Percentiles rank a stretch among this genome's conserved stretches.
These are phyloP conservation scores for Komagataella pseudopastoris DNA, from an alignment of 805 yeast species.

Conservation along the genomic window DNA sequence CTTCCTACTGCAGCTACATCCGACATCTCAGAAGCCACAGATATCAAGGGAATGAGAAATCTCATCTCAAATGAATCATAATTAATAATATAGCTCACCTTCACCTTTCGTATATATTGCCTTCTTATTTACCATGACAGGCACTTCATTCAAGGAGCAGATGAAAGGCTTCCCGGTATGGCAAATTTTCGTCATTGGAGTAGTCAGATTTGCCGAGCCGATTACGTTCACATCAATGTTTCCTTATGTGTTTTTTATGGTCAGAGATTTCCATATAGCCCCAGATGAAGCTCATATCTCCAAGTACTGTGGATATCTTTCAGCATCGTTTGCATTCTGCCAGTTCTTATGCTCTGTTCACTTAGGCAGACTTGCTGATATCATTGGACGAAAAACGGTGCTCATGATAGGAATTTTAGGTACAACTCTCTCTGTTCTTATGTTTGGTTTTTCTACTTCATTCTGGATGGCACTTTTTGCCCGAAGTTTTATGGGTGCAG, in stretches of 20 bases:
- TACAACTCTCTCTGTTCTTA: conserved; percentile 29
- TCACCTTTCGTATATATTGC: background rate
- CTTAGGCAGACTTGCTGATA: conserved; percentile 48
- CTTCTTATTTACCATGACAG: background rate
- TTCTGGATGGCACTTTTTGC: conserved; percentile 40
- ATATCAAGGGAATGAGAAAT: background rate
- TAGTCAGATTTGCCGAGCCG: conserved; percentile 47
- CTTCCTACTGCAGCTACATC: background rate
- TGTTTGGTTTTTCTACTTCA: conserved; percentile 40
- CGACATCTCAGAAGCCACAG: background rate
- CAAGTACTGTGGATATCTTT: conserved; percentile 46
- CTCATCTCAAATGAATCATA: background rate
- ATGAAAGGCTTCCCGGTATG: conserved; percentile 42
- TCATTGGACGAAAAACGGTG: conserved; percentile 42
- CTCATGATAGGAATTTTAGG: conserved; percentile 39
- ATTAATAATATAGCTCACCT: too few species aligned
- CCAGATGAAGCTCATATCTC: conserved; percentile 39
- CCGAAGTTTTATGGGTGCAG: conserved; percentile 37
- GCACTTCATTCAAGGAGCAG: conserved; percentile 28
- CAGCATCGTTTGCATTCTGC: conserved; percentile 48
- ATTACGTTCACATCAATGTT: conserved; percentile 50
- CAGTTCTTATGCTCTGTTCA: conserved; percentile 44
- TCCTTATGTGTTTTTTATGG: conserved; percentile 55
- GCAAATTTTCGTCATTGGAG: conserved; percentile 26
- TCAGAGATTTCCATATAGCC: conserved; percentile 38